Percentiles rank a stretch among this genome's conserved stretches.
Evolutionary conservation across 2,329 filamentous ascomycete genomes (phyloP).

Genomic region (Neonectria neomacrospora): DNA sequence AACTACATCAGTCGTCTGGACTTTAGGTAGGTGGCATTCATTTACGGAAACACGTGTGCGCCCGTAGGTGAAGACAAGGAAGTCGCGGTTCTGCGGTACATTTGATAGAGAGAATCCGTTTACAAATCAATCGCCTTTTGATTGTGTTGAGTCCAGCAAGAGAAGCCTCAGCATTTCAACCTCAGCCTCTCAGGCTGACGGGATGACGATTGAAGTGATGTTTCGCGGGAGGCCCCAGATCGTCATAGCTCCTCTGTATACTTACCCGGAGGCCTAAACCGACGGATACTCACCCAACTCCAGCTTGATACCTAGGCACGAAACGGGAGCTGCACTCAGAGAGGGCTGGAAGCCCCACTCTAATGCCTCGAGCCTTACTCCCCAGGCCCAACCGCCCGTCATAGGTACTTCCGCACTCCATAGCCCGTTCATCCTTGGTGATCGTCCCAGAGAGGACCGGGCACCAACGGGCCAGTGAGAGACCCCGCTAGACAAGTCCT

Average conservation of each 20-base stretch:
- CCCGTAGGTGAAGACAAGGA: not conserved
- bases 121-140: not conserved
- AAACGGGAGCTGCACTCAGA: constrained; percentile 1
- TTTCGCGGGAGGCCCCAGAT: not conserved
- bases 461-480: constrained; percentile 6
- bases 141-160: not conserved
- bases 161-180: not conserved
- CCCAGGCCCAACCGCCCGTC: constrained; percentile 10
- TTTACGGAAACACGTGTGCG: not conserved
- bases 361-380: not conserved
- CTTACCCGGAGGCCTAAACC: not conserved
- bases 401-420: not conserved
- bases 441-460: constrained; percentile 10
- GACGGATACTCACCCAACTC: not conserved
- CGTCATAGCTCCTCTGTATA: not conserved
- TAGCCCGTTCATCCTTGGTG: constrained; percentile 3
- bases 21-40: not conserved
- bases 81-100: not conserved
- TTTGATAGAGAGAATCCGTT: not conserved
- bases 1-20: constrained; percentile 17
- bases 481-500: constrained; percentile 1
- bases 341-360: constrained; percentile 17
- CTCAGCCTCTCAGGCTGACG: not conserved
- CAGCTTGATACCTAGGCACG: not conserved
- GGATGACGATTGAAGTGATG: not conserved